Evolutionary conservation across 1,284 basidiomycete species (phyloP).

Genomic region (Ceratobasidium sp.): DNA sequence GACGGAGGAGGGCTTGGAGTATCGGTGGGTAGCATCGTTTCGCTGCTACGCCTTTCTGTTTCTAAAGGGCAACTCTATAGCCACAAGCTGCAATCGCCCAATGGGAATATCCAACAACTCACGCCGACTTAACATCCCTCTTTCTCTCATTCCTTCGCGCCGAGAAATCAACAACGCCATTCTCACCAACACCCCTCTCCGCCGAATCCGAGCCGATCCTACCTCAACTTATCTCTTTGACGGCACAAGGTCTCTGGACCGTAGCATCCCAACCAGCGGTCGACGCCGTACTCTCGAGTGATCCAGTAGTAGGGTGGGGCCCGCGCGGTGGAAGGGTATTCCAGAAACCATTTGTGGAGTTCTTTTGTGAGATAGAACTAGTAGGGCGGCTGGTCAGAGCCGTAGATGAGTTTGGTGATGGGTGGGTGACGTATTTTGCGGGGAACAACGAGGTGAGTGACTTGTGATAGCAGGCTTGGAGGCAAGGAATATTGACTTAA

Average conservation of each 20-base stretch:
- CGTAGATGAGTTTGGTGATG: conserved; percentile 68
- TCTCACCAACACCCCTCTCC: conserved; percentile 88
- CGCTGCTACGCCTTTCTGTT: conserved; percentile 57
- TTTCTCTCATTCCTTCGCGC: conserved; percentile 81
- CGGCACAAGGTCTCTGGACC: conserved; percentile 88
- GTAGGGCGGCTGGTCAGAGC: conserved; percentile 74
- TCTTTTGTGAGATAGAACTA: conserved; percentile 81
- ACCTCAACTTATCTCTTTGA: conserved; percentile 81
- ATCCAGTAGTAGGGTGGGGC: conserved; percentile 91
- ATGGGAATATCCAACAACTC: conserved; percentile 84
- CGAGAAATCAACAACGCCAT: conserved; percentile 83
- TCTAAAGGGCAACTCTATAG: conserved; percentile 60
- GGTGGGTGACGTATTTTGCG: conserved; percentile 88
- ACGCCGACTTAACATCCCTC: conserved; percentile 80
- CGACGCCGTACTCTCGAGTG: conserved; percentile 80
- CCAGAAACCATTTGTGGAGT: conserved; percentile 98
- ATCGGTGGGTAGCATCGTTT: conserved; percentile 54
- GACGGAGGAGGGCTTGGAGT: conserved; percentile 56
- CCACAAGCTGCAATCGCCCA: conserved; percentile 75
- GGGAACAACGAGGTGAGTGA: conserved; percentile 77
- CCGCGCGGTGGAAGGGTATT: conserved; percentile 93
- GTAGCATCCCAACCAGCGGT: conserved; percentile 97
- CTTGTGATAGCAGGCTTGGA: not conserved
- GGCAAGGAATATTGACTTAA: not conserved
- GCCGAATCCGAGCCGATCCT: conserved; percentile 89